phyloP scores from a whole-genome alignment of 768 basidiomycete genomes.

The Coprinellus micaceus region DNA sequence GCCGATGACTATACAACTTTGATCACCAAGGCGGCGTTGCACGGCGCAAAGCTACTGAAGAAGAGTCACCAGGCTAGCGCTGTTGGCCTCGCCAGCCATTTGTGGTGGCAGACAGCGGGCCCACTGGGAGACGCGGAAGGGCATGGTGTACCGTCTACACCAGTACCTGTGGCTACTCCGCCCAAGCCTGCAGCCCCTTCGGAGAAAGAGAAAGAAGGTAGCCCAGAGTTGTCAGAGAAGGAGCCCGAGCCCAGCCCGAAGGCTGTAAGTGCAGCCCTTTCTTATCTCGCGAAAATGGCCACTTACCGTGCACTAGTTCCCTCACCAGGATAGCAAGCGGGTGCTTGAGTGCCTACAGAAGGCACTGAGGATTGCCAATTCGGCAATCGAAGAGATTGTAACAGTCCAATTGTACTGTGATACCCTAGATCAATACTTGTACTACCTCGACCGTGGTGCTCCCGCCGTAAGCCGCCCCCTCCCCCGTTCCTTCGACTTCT shows the following conservation, averaged over 20 bases:
- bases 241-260: slow-evolving; percentile 40
- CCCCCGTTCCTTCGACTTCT: not conserved
- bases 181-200: slow-evolving; percentile 29
- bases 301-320: slow-evolving; percentile 45
- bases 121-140: not conserved
- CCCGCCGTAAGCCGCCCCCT: slow-evolving; percentile 64
- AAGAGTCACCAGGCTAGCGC: slow-evolving; percentile 97
- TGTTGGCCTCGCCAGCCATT: slow-evolving; percentile 89
- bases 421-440: slow-evolving; percentile 92
- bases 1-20: slow-evolving; percentile 95
- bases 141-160: not conserved
- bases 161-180: not conserved
- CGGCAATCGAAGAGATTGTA: slow-evolving; percentile 94
- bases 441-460: slow-evolving; percentile 92
- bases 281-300: not conserved
- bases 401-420: slow-evolving; percentile 96
- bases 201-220: slow-evolving; percentile 36
- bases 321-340: slow-evolving; percentile 92
- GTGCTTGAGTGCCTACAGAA: slow-evolving; percentile 98
- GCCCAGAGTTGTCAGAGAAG: slow-evolving; percentile 37
- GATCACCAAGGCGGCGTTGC: slow-evolving; percentile 97
- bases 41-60: slow-evolving; percentile 93
- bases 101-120: slow-evolving; percentile 91
- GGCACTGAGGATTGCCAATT: slow-evolving; percentile 91
- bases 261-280: slow-evolving; percentile 44